phyloP scores from a whole-genome alignment of 2,329 filamentous ascomycete species.

The Pseudogymnoascus sp. region DNA sequence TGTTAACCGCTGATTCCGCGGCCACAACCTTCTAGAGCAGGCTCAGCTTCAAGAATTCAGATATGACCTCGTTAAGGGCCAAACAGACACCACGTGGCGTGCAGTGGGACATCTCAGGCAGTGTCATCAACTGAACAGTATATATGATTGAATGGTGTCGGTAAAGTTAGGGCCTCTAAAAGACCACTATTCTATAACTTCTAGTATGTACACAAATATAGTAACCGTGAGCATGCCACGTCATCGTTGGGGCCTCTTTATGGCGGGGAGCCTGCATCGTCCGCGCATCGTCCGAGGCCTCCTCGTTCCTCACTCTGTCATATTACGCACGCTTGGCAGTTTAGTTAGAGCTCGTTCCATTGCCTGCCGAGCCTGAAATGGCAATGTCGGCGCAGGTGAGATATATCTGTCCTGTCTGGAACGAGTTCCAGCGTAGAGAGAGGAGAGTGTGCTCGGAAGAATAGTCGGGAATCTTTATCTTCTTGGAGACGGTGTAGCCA shows the following conservation, averaged over 20 bases:
- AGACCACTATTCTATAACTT: background rate
- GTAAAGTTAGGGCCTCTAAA: background rate
- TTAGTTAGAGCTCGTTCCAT: background rate
- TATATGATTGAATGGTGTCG: background rate
- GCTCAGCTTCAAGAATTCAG: too few relatives aligned
- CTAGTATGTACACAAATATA: background rate
- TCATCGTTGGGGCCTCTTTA: background rate
- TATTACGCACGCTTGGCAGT: background rate
- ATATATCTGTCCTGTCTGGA: slow-evolving; percentile 45
- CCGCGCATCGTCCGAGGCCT: background rate
- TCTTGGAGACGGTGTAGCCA: slow-evolving; percentile 44
- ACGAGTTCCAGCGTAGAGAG: slow-evolving; percentile 46
- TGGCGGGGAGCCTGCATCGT: background rate
- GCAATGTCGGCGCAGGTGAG: slow-evolving; percentile 45
- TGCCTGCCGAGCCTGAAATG: slow-evolving; percentile 23
- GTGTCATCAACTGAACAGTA: too few relatives aligned
- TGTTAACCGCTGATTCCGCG: too few relatives aligned
- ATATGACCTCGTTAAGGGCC: too few relatives aligned
- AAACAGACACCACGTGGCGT: too few relatives aligned
- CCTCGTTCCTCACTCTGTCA: background rate
- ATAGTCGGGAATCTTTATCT: slow-evolving; percentile 27
- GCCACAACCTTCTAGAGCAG: too few relatives aligned
- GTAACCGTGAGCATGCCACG: background rate
- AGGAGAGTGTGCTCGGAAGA: slow-evolving; percentile 41
- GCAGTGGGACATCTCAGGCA: too few relatives aligned